Conservation (phyloP, 78 protist species). For the Cavenderia fasciculata region DNA sequence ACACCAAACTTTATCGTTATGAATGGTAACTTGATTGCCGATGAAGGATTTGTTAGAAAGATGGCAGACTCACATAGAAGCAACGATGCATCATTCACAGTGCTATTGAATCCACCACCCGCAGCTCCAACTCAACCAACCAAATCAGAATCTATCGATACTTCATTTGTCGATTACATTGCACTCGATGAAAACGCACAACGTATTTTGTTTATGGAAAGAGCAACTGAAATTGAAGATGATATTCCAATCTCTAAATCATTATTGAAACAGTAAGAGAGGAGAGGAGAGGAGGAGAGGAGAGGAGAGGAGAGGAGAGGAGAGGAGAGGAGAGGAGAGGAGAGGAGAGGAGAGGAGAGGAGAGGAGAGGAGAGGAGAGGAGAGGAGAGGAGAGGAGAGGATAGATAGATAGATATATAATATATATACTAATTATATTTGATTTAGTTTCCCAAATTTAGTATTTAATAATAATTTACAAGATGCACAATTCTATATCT, state of each 20-base stretch:
- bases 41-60: conserved; percentile 74
- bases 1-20: conserved; percentile 82
- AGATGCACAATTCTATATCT: conserved; percentile 89
- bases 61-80: conserved; percentile 85
- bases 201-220: conserved; percentile 34
- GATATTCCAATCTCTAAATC: conserved; percentile 9
- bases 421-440: no score
- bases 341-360: no score
- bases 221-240: conserved; percentile 87
- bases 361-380: no score
- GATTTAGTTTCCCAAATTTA: conserved; percentile 63
- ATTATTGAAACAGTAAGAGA: conserved; percentile 50
- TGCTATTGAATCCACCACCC: conserved; percentile 57
- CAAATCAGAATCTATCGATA: background rate
- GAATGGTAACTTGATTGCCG: conserved; percentile 82
- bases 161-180: conserved; percentile 50
- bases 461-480: conserved; percentile 45
- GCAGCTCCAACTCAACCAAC: conserved; percentile 3
- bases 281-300: no score
- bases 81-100: conserved; percentile 78
- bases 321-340: no score
- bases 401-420: no score
- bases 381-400: no score
- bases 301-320: no score
- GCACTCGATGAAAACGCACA: conserved; percentile 59